These are phyloP conservation scores for Metschnikowia santaceciliae DNA, from an alignment of 805 yeast species.

Conservation along the genomic window DNA sequence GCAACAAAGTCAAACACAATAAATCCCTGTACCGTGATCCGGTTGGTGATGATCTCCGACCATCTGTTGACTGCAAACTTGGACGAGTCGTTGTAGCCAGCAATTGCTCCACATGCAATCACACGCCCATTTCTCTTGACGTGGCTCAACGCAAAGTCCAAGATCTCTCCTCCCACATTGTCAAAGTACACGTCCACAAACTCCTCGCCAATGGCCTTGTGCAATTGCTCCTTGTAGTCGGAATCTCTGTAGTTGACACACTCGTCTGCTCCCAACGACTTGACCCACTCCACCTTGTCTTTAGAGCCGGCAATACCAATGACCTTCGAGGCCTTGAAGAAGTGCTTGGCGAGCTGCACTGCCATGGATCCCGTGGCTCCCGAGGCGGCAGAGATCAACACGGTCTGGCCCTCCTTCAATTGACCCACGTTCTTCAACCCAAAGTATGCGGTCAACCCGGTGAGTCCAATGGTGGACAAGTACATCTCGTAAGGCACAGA, in stretches of 20 bases:
- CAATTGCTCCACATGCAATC: slow-evolving; percentile 61
- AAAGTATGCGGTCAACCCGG: slow-evolving; percentile 60
- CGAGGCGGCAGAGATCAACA: slow-evolving; percentile 61
- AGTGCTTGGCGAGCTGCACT: slow-evolving; percentile 53
- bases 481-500: slow-evolving; percentile 39
- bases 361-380: slow-evolving; percentile 70
- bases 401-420: slow-evolving; percentile 41
- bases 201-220: slow-evolving; percentile 39
- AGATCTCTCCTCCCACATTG: slow-evolving; percentile 60
- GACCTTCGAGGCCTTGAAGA: slow-evolving; percentile 51
- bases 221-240: slow-evolving; percentile 23
- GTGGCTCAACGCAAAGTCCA: slow-evolving; percentile 41
- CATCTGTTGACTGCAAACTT: slow-evolving; percentile 38
- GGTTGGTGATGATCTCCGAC: slow-evolving; percentile 43
- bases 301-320: slow-evolving; percentile 61
- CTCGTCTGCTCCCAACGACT: slow-evolving; percentile 51
- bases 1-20: slow-evolving; percentile 43
- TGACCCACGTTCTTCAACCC: slow-evolving; percentile 50
- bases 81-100: slow-evolving; percentile 49
- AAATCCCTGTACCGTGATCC: slow-evolving; percentile 52
- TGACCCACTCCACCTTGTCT: slow-evolving; percentile 51
- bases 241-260: slow-evolving; percentile 51
- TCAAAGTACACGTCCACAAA: slow-evolving; percentile 55
- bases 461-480: slow-evolving; percentile 50
- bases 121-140: slow-evolving; percentile 42